These are phyloP conservation scores for Salisapilia sapeloensis DNA, from an alignment of 352 stramenopile genomes.

Conservation along the genomic window DNA sequence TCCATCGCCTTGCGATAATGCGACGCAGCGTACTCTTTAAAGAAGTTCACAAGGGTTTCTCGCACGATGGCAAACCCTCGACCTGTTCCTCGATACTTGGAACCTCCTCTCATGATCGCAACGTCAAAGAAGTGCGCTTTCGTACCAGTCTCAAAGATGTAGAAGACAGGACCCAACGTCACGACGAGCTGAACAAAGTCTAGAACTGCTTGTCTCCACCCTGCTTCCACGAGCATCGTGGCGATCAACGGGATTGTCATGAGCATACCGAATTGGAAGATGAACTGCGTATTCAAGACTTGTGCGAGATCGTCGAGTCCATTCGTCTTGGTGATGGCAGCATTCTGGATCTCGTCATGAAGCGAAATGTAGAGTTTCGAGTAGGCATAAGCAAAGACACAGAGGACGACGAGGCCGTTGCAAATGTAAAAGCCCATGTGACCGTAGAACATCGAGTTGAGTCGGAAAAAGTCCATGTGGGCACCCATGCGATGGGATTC, in stretches of 20 bases:
- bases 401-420: slow-evolving; percentile 62
- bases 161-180: slow-evolving; percentile 71
- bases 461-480: slow-evolving; percentile 78
- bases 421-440: slow-evolving; percentile 84
- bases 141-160: slow-evolving; percentile 77
- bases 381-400: slow-evolving; percentile 71
- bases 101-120: slow-evolving; percentile 72
- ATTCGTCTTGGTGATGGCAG: slow-evolving; percentile 58
- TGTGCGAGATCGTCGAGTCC: slow-evolving; percentile 54
- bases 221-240: slow-evolving; percentile 68
- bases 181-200: slow-evolving; percentile 72
- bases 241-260: slow-evolving; percentile 77
- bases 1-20: slow-evolving; percentile 74
- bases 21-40: slow-evolving; percentile 70
- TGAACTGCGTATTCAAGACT: slow-evolving; percentile 75
- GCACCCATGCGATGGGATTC: slow-evolving; percentile 68
- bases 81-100: slow-evolving; percentile 72
- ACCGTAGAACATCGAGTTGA: slow-evolving; percentile 83
- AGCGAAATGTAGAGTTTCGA: slow-evolving; percentile 77
- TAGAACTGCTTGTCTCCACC: slow-evolving; percentile 62
- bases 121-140: slow-evolving; percentile 79
- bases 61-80: slow-evolving; percentile 74
- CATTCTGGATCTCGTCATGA: slow-evolving; percentile 47
- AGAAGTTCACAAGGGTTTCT: slow-evolving; percentile 76
- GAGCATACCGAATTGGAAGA: slow-evolving; percentile 81